Evolutionary conservation across 2,329 filamentous ascomycete genomes (phyloP).

Genomic region (Pleoardoris graminearum): DNA sequence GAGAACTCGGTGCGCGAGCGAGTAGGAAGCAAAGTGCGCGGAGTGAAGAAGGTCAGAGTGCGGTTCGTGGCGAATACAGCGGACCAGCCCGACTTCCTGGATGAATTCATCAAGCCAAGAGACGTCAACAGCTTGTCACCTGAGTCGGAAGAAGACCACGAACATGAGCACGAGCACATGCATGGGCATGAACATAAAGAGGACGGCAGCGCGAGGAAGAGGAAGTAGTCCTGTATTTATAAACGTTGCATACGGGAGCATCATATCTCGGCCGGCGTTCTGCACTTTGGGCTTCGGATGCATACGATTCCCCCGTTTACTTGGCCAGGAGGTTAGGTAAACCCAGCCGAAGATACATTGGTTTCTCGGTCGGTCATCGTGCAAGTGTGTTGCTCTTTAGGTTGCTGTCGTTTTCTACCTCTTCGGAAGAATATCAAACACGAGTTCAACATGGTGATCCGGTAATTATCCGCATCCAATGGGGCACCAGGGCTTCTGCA

Average conservation of each 20-base stretch:
- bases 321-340: conserved; percentile 3
- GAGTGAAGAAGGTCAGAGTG: conserved; percentile 80
- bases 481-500: conserved; percentile 19
- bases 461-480: conserved; percentile 36
- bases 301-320: conserved; percentile 21
- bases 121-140: conserved; percentile 34
- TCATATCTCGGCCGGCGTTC: conserved; percentile 20
- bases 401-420: not conserved
- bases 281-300: conserved; percentile 21
- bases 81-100: conserved; percentile 62
- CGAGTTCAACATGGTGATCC: conserved; percentile 6
- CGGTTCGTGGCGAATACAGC: conserved; percentile 76
- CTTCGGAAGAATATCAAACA: conserved; percentile 4
- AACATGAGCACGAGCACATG: conserved; percentile 34
- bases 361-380: no score
- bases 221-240: conserved; percentile 26
- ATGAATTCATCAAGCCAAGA: conserved; percentile 62
- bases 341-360: conserved; percentile 8
- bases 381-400: not conserved
- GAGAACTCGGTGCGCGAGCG: conserved; percentile 74
- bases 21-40: conserved; percentile 76
- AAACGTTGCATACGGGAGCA: conserved; percentile 22
- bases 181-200: conserved; percentile 31
- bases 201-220: conserved; percentile 23
- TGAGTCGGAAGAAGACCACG: conserved; percentile 35